Percentiles rank a stretch among this genome's conserved stretches.
phyloP scores from a whole-genome alignment of 805 yeast species.

The Metschnikowia vanudenii region DNA sequence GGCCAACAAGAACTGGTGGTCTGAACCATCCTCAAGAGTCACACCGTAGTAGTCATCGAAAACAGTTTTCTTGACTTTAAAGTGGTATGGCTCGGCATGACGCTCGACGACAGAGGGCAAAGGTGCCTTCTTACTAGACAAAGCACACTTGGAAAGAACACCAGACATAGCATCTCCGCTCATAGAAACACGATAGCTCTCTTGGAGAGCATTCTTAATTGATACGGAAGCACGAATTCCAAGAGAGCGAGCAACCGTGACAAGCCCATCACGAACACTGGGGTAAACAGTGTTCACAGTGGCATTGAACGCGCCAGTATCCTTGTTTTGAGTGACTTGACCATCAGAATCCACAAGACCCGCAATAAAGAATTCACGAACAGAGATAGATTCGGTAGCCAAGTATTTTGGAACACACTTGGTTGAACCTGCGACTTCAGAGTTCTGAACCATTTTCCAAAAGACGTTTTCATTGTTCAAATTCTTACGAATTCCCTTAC shows the following conservation, averaged over 20 bases:
- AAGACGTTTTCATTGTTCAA: conserved; percentile 3
- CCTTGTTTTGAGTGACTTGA: neutral
- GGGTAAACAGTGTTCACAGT: neutral
- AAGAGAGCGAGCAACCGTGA: conserved; percentile 7
- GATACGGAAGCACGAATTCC: conserved; percentile 6
- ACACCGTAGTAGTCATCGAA: conserved; percentile 10
- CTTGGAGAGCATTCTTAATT: neutral
- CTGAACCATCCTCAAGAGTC: conserved; percentile 8
- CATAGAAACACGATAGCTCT: neutral
- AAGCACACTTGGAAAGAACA: conserved; percentile 9
- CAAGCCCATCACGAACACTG: conserved; percentile 6
- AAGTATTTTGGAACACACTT: conserved; percentile 5
- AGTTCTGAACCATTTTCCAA: conserved; percentile 4
- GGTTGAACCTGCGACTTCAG: neutral
- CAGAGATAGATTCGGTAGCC: conserved; percentile 5
- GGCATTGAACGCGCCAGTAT: conserved; percentile 1
- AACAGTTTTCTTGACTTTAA: conserved; percentile 1
- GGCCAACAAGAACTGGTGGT: conserved; percentile 11
- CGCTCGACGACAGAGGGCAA: neutral
- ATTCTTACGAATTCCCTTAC: conserved; percentile 1
- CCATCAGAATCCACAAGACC: conserved; percentile 10
- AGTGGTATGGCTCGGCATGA: conserved; percentile 1
- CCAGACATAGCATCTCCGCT: conserved; percentile 5
- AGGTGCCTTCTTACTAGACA: neutral
- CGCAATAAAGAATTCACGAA: conserved; percentile 10